Evolutionary conservation across 1,284 basidiomycete genomes (phyloP).

Genomic region (Ganoderma meredithae): DNA sequence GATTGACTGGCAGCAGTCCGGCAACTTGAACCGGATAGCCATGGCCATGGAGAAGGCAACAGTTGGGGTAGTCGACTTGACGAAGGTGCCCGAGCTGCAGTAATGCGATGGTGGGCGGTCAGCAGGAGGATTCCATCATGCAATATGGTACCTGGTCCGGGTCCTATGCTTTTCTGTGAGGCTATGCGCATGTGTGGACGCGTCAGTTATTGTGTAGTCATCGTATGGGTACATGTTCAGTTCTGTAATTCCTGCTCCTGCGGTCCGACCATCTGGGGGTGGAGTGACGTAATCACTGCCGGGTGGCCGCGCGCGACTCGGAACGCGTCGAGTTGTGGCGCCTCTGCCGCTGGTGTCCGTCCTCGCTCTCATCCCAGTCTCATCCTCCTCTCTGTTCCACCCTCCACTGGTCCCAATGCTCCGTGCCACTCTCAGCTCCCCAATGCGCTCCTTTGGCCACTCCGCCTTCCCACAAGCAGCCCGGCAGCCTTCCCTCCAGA

Average conservation of each 20-base stretch:
- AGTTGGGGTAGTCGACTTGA: constrained; percentile 63
- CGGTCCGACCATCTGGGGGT: neutral
- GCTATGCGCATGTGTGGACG: neutral
- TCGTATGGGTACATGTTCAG: neutral
- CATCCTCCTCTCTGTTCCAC: constrained; percentile 5
- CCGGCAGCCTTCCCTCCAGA: constrained; percentile 25
- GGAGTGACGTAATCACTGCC: constrained; percentile 30
- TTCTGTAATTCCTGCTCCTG: neutral
- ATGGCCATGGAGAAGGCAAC: constrained; percentile 61
- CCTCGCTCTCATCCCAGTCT: constrained; percentile 21
- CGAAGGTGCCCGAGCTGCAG: constrained; percentile 48
- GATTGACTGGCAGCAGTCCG: constrained; percentile 64
- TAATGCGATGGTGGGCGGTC: constrained; percentile 8
- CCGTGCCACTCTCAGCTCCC: constrained; percentile 36
- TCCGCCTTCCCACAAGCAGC: constrained; percentile 30
- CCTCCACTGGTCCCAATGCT: constrained; percentile 42
- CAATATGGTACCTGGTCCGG: constrained; percentile 5
- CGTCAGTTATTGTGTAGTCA: constrained; percentile 7
- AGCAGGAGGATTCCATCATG: neutral
- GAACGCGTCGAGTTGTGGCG: neutral
- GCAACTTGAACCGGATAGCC: constrained; percentile 60
- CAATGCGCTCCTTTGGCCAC: constrained; percentile 37
- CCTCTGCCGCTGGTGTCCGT: neutral
- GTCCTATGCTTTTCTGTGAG: constrained; percentile 18
- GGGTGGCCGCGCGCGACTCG: constrained; percentile 20